Conservation (phyloP, 768 basidiomycete species). For the Hemileccinum rubropunctum region DNA sequence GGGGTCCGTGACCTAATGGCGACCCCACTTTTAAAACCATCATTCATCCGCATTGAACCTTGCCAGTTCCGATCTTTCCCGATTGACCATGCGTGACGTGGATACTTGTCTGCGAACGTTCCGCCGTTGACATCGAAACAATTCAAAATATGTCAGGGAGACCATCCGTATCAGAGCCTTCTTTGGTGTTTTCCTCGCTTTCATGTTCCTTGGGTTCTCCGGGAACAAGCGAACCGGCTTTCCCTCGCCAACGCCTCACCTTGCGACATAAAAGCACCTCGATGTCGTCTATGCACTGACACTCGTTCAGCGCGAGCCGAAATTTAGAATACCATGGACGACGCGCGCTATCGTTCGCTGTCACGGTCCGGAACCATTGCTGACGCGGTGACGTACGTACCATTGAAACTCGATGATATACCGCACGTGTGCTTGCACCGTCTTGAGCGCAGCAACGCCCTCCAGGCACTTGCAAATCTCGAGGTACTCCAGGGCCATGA, state of each 20-base stretch:
- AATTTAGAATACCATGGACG: slow-evolving; percentile 59
- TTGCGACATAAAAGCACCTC: slow-evolving; percentile 41
- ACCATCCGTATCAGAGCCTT: slow-evolving; percentile 1
- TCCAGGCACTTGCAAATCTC: slow-evolving; percentile 53
- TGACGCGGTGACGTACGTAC: slow-evolving; percentile 35
- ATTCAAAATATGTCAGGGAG: background rate
- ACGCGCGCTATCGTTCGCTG: slow-evolving; percentile 32
- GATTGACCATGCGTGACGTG: background rate
- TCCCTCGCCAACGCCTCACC: slow-evolving; percentile 53
- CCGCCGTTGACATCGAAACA: background rate
- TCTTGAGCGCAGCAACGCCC: slow-evolving; percentile 46
- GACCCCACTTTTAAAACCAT: background rate
- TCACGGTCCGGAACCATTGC: background rate
- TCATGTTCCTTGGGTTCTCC: background rate
- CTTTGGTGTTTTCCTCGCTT: slow-evolving; percentile 2
- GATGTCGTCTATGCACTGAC: slow-evolving; percentile 45
- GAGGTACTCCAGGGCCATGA: slow-evolving; percentile 69
- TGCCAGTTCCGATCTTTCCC: background rate
- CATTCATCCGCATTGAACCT: background rate
- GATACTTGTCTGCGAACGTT: background rate
- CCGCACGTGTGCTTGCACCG: slow-evolving; percentile 60
- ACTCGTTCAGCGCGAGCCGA: slow-evolving; percentile 42
- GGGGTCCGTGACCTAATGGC: background rate
- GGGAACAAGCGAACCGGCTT: slow-evolving; percentile 9
- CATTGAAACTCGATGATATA: slow-evolving; percentile 70